These are phyloP conservation scores for Sphaerulina musiva DNA, from an alignment of 2,329 filamentous ascomycete genomes.

Conservation along the genomic window DNA sequence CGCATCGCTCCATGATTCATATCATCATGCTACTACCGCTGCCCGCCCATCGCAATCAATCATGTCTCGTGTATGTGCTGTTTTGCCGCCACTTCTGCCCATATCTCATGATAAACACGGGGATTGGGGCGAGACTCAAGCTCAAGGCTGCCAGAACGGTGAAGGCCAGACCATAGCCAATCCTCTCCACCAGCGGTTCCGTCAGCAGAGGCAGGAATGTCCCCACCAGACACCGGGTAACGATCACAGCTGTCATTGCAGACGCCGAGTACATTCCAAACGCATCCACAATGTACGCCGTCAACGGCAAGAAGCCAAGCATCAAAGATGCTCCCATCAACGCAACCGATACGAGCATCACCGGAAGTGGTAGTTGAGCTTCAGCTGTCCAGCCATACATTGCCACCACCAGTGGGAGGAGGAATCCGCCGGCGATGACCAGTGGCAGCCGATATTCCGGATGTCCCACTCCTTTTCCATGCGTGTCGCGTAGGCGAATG, in stretches of 20 bases:
- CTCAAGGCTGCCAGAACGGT: constrained; percentile 22
- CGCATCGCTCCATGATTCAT: not conserved
- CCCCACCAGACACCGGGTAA: constrained; percentile 40
- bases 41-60: constrained; percentile 1
- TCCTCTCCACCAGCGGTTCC: constrained; percentile 35
- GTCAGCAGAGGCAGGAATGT: constrained; percentile 43
- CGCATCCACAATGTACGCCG: constrained; percentile 42
- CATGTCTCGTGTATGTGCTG: constrained; percentile 24
- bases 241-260: constrained; percentile 40
- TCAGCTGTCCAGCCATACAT: constrained; percentile 55
- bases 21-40: no score
- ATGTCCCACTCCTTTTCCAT: constrained; percentile 23
- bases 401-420: constrained; percentile 50
- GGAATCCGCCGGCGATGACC: constrained; percentile 47
- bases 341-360: constrained; percentile 49
- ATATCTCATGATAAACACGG: constrained; percentile 26
- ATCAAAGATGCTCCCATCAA: constrained; percentile 47
- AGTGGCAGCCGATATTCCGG: constrained; percentile 61
- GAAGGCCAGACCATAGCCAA: constrained; percentile 41
- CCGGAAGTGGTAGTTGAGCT: constrained; percentile 47
- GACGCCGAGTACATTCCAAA: constrained; percentile 43
- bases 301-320: constrained; percentile 40
- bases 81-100: constrained; percentile 25
- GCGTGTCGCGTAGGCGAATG: constrained; percentile 25
- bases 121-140: constrained; percentile 25